Evolutionary conservation across 768 basidiomycete species (phyloP), one percentile per base, ranked within the genome.

Genomic region (Auricularia sp.): DNA sequence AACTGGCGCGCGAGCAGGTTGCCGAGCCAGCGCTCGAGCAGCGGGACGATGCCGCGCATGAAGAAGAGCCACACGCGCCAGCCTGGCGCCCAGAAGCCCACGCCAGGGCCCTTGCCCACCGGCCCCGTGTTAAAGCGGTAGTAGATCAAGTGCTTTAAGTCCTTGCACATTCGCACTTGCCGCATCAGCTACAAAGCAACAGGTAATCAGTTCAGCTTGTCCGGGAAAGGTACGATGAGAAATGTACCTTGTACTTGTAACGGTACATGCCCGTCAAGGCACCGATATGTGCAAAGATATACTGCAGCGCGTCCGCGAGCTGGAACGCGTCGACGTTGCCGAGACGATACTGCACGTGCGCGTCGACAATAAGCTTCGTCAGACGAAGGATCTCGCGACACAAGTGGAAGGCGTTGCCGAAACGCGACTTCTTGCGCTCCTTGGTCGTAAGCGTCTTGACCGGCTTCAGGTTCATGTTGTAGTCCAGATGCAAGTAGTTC

Each of bases 41-140:
- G 84, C 11, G 97, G 97, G 0, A 98, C 96, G 69, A 99, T 98
- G 64, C 97, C 97, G 65, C 97, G 87, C 88, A 99, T 91, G 83
- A 99, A 99, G 81, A 98, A 99, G 64, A 99, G 77, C 97, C 97
- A 99, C 21, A 99, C 97, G 65, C 97, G 84, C 97, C 97, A 99
- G 44, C 97, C 97, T 39, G 97, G 97, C 61, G 95, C 94, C 97
- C 97, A 99, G 82, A 99, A 98, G 65, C 97, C 97, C 72, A 92
- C 93, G 69, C 97, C 97, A 61, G 97, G 97, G 69, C 97, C 97
- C 75, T 99, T 99, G 29, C 97, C 97, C 61, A 99, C 97, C 67
- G 97, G 97, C 67, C 97, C 97, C 51, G 97, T 98, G 80, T 99
- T 99, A 85, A 99, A 99, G 66, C 94, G 92, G 73, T 96, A 96